Percentiles rank a stretch among this genome's conserved stretches.
Evolutionary conservation across 352 stramenopile species (phyloP).

Genomic region (Globisporangium spiculum): DNA sequence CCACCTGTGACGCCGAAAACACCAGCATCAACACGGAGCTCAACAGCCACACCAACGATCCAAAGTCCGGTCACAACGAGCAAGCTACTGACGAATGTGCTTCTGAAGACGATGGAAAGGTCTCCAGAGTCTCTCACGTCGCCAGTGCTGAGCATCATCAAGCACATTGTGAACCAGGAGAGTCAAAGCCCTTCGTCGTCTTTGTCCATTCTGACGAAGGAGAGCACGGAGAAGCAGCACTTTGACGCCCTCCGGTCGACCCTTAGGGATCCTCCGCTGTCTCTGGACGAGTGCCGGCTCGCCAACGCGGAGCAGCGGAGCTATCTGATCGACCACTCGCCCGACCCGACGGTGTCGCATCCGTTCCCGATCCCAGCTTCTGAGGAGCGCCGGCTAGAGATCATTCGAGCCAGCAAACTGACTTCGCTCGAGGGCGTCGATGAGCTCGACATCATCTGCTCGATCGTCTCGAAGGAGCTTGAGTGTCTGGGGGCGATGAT

Average conservation of each 20-base stretch:
- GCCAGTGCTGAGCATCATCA: slow-evolving; percentile 31
- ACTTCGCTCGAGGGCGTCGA: neutral
- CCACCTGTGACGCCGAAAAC: neutral
- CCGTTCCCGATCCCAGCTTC: neutral
- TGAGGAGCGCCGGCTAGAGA: slow-evolving; percentile 12
- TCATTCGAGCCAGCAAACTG: slow-evolving; percentile 11
- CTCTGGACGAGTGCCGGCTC: slow-evolving; percentile 14
- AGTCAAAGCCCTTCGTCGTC: neutral
- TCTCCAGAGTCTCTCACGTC: slow-evolving; percentile 9
- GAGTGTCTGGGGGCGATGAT: slow-evolving; percentile 14
- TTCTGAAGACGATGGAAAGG: slow-evolving; percentile 19
- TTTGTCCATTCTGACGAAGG: neutral
- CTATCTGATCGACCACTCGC: slow-evolving; percentile 17
- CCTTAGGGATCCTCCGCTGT: neutral
- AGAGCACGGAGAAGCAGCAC: slow-evolving; percentile 12
- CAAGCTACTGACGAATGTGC: slow-evolving; percentile 15
- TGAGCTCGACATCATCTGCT: slow-evolving; percentile 22
- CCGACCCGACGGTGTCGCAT: neutral
- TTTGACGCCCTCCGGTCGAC: slow-evolving; percentile 1
- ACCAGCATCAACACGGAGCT: neutral
- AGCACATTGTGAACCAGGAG: slow-evolving; percentile 19
- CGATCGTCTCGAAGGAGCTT: slow-evolving; percentile 15
- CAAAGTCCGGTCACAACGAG: slow-evolving; percentile 3
- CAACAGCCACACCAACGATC: neutral
- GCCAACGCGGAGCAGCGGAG: slow-evolving; percentile 9